Base-by-base conservation (phyloP, 371 early-diverging fungal genomes). In the Lichtheimia corymbifera region DNA sequence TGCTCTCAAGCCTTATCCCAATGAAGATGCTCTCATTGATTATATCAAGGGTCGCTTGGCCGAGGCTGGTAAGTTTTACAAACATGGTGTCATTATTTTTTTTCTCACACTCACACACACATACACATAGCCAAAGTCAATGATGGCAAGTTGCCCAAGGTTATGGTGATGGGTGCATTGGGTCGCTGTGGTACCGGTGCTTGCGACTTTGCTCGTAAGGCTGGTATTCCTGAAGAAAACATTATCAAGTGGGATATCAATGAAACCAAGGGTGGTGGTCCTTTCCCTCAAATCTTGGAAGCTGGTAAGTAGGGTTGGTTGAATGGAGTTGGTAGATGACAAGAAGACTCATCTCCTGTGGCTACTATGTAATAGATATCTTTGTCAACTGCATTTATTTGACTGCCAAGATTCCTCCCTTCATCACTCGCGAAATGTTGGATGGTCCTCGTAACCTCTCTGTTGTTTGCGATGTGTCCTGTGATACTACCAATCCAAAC, bases 381-480 rank as follows among this genome's bases (percentile, higher is more conserved):
- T 98, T 98, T 77, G 89, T 98, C 85, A 98, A 98, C 88, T 98
- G 96, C 80, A 97, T 98, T 77, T 98, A 98, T 70, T 88, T 98
- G 57, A 87, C 87, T 70, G 70, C 88, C 55, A 84, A 89, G 73
- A 97, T 98, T 66, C 95, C 97, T 56, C 95, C 98, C 20, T 98
- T 98, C 76, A 69, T 98, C 70, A 94, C 94, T 45, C 84, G 74
- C 59, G 88, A 90, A 44, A 83, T 86, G 84, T 72, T 94, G 28
- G 87, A 89, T 64, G 81, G 77, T 52, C 73, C 80, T 30, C 86
- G 97, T 53, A 79, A 82, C 52, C 69, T 98, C 43, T 86, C 88
- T 35, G 91, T 96, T 18, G 81, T 98, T 49, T 92, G 91, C 24
- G 98, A 98, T 72, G 98, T 98, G 53, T 90, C 91, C 64, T 98